phyloP scores from a whole-genome alignment of 176 grass and related monocot genomes.

The Cocos nucifera region DNA sequence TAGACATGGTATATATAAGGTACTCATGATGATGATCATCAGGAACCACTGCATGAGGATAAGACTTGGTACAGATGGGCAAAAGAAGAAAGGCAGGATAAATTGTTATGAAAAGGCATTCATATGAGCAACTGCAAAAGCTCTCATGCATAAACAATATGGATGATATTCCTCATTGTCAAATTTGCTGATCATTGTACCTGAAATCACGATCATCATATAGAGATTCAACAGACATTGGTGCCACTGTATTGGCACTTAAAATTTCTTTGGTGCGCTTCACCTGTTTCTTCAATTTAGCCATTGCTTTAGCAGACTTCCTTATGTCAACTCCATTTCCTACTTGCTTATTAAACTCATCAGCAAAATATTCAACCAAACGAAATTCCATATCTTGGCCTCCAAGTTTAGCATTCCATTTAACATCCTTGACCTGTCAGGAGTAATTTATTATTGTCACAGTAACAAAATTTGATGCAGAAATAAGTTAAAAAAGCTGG shows the following conservation, averaged over 20 bases:
- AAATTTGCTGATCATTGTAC: conserved; percentile 25
- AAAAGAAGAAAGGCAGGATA: no score
- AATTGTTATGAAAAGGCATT: no score
- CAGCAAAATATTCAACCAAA: conserved; percentile 72
- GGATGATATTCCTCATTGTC: background rate
- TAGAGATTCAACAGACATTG: conserved; percentile 94
- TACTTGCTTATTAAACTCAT: conserved; percentile 87
- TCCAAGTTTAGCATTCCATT: conserved; percentile 90
- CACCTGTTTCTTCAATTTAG: conserved; percentile 98
- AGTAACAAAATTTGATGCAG: no score
- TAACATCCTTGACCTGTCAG: conserved; percentile 86
- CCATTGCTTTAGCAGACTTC: conserved; percentile 92
- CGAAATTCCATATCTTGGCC: conserved; percentile 86
- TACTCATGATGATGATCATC: no score
- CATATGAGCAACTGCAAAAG: no score
- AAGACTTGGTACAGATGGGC: no score
- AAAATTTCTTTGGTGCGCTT: conserved; percentile 99
- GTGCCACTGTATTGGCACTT: conserved; percentile 84
- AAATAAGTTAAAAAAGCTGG: no score
- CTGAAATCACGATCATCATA: conserved; percentile 93
- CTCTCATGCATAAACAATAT: background rate
- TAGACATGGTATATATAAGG: no score
- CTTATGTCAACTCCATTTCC: conserved; percentile 78
- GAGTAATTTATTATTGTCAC: background rate
- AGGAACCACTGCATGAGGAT: no score